phyloP scores from a whole-genome alignment of 106 monocot species.

The Triglochin maritima region DNA sequence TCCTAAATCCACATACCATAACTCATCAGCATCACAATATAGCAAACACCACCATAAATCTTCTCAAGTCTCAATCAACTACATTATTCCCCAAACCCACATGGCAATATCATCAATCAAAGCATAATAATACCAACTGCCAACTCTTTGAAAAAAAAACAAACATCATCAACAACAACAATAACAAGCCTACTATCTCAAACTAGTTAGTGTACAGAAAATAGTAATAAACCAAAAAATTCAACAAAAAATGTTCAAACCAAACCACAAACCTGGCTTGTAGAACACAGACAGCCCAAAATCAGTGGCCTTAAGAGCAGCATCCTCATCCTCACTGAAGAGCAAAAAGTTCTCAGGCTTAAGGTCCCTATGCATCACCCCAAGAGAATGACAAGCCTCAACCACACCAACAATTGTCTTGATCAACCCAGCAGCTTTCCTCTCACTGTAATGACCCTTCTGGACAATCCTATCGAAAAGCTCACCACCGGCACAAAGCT shows the following conservation, averaged over 20 bases:
- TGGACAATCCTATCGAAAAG: conserved; percentile 20
- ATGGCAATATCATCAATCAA: too few relatives aligned
- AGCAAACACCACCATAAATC: too few relatives aligned
- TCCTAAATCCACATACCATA: too few relatives aligned
- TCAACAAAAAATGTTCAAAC: background rate
- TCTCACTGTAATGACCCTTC: conserved; percentile 24
- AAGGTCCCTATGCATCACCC: conserved; percentile 21
- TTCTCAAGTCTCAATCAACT: too few relatives aligned
- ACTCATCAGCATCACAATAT: too few relatives aligned
- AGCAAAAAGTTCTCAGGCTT: conserved; percentile 24
- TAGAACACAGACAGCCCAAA: conserved; percentile 24
- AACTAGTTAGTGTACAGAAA: background rate
- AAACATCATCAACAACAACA: too few relatives aligned
- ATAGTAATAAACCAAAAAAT: background rate
- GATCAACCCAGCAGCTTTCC: conserved; percentile 18
- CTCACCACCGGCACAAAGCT: conserved; percentile 26
- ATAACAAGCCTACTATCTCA: too few relatives aligned
- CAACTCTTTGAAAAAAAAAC: too few relatives aligned
- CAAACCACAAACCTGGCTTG: conserved; percentile 10
- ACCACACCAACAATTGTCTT: conserved; percentile 27
- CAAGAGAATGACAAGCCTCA: conserved; percentile 18
- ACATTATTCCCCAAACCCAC: too few relatives aligned
- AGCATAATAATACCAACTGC: too few relatives aligned
- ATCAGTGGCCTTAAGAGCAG: conserved; percentile 21
- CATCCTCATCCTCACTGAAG: conserved; percentile 11